Conservation (phyloP, 768 basidiomycete species). For the Boletales sp. region DNA sequence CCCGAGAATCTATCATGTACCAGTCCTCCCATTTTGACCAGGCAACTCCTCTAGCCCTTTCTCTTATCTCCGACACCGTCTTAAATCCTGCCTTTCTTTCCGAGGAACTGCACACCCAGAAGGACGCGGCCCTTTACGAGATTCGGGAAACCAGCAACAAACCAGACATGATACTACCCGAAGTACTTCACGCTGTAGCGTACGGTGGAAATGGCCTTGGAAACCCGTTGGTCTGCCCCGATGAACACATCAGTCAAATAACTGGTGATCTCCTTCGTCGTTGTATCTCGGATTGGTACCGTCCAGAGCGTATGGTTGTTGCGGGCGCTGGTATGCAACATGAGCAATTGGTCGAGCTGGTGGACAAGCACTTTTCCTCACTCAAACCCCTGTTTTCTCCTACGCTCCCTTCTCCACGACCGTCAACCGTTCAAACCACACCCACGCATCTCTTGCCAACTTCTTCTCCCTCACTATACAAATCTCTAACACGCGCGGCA, state of each 20-base stretch:
- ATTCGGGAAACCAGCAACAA: conserved; percentile 82
- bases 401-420: conserved; percentile 21
- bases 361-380: conserved; percentile 79
- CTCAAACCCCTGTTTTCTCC: conserved; percentile 40
- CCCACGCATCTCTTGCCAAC: conserved; percentile 60
- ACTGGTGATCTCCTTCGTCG: conserved; percentile 57
- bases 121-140: conserved; percentile 88
- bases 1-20: conserved; percentile 95
- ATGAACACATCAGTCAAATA: conserved; percentile 71
- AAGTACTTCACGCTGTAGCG: conserved; percentile 83
- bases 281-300: conserved; percentile 79
- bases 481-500: conserved; percentile 73
- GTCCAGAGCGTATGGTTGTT: conserved; percentile 92
- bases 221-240: conserved; percentile 87
- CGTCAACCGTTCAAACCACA: conserved; percentile 32
- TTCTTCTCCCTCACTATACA: conserved; percentile 52
- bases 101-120: conserved; percentile 80
- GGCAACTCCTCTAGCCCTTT: conserved; percentile 76
- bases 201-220: conserved; percentile 77
- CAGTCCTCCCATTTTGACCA: conserved; percentile 92
- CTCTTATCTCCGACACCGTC: conserved; percentile 89
- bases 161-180: conserved; percentile 92
- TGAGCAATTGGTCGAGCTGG: conserved; percentile 81
- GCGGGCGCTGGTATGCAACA: conserved; percentile 93
- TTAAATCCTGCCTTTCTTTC: conserved; percentile 68